A percentile compares a stretch with the other conserved stretches of the same genome.
Evolutionary conservation across 2,329 filamentous ascomycete species (phyloP).

Genomic region (Mariannaea sp.): DNA sequence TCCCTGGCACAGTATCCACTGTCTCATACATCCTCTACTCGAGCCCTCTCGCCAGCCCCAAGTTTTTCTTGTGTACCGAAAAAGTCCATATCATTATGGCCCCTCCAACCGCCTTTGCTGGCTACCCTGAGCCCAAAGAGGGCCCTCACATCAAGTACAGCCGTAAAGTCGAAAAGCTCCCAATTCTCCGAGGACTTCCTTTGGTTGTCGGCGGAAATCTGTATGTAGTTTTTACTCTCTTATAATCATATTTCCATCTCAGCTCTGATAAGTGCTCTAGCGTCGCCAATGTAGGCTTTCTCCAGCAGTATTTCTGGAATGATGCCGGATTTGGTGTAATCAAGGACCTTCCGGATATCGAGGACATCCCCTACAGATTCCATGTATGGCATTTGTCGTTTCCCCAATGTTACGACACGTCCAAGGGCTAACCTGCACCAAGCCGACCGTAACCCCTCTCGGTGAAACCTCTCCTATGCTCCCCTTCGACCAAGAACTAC

Average conservation of each 20-base stretch:
- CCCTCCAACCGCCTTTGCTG: conserved; percentile 43
- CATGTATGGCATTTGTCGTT: conserved; percentile 47
- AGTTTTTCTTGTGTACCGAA: too few relatives aligned
- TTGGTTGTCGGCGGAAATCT: conserved; percentile 65
- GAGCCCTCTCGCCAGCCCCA: not conserved
- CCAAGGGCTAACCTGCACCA: conserved; percentile 11
- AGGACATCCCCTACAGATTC: conserved; percentile 51
- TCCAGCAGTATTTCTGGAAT: conserved; percentile 70
- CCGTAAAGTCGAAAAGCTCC: conserved; percentile 61
- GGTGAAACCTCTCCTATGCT: conserved; percentile 45
- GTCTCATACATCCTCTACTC: not conserved
- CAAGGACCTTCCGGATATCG: conserved; percentile 53
- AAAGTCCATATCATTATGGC: conserved; percentile 31
- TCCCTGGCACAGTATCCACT: not conserved
- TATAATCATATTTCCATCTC: conserved; percentile 9
- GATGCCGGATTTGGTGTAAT: conserved; percentile 64
- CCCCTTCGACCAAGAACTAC: conserved; percentile 49
- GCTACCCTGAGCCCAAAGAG: conserved; percentile 48
- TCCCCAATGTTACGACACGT: not conserved
- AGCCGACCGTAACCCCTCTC: conserved; percentile 64
- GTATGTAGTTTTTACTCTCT: conserved; percentile 47
- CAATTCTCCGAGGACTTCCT: conserved; percentile 68
- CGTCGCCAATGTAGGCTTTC: conserved; percentile 60
- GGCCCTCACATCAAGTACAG: conserved; percentile 45
- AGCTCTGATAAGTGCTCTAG: conserved; percentile 44